Evolutionary conservation across 805 yeast species (phyloP), one percentile per base, ranked within the genome.

Genomic region (Vanderwaltozyma polyspora): DNA sequence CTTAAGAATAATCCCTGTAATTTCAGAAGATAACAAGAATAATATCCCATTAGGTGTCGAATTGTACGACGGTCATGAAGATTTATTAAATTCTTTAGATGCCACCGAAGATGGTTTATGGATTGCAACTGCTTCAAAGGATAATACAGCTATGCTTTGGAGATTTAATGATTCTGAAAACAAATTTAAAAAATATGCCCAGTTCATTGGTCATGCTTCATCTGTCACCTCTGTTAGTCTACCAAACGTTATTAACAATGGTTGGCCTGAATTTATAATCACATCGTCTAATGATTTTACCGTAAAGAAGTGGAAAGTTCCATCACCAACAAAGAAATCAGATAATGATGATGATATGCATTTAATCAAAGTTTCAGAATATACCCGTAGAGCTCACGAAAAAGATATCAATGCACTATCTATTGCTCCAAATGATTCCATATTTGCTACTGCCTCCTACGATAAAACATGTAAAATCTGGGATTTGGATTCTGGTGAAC

Each of bases 311-410:
- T 86, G 95, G 95, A 67, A 66, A 29, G 70, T 86, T 19, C 85
- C 87, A 5, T 61, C 60, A 35, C 61, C 59, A n/a, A 39, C 42
- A 2, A n/a, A n/a, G n/a, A n/a, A n/a, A n/a, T 38, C 33, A 12
- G 41, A 34, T 24, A 34, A 34, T n/a, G 28, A 31, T 3, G 44
- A 48, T 14, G 45, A 46, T 4, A 47, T 60, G 4, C 45, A 52
- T 12, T 36, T 51, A 3, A 67, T 82, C 6, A 74, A 68, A 46
- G 63, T 67, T 2, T 81, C 95, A 2, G 85, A 77, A 35, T 91
- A 79, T 57, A 91, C 98, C 0, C 75, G 95, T 65, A 75, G 87
- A 51, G 97, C 96, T 1, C 99, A 91, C 56, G 97, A 91, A 36
- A 91, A 89, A 56, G 95, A 91, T 57, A 91, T 91, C 40, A 93